Conservation (phyloP, 2,329 filamentous ascomycete species). For the Keithomyces neogunnii region DNA sequence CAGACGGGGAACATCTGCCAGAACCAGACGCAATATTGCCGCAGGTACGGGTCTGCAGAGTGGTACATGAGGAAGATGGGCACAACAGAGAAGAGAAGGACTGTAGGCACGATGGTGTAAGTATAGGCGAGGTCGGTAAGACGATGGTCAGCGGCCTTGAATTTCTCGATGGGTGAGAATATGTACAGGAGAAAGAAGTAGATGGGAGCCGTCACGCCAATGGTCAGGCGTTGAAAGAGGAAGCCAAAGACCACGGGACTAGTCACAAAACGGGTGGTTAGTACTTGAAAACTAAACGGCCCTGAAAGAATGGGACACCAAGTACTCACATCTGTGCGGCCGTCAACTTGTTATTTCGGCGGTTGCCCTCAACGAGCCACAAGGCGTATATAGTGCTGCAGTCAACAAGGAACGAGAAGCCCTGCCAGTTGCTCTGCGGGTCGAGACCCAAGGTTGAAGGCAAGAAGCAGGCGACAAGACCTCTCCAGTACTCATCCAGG, state of each 20-base stretch:
- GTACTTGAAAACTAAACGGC: background rate
- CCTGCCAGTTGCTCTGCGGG: no score
- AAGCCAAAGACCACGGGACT: background rate
- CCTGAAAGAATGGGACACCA: background rate
- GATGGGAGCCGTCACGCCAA: background rate
- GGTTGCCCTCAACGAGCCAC: background rate
- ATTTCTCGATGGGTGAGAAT: background rate
- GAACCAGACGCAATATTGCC: background rate
- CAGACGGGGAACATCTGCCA: background rate
- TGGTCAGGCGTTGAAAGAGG: background rate
- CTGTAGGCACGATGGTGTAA: background rate
- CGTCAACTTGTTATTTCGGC: background rate
- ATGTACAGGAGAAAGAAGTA: background rate
- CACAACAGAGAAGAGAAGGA: background rate
- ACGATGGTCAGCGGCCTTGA: background rate
- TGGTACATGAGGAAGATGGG: background rate
- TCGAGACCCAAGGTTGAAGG: background rate
- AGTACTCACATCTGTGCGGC: background rate
- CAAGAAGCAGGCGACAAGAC: background rate
- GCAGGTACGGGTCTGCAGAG: background rate
- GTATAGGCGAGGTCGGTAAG: background rate
- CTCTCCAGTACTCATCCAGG: background rate
- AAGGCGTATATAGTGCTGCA: background rate
- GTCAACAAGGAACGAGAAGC: background rate
- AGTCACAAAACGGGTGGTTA: background rate